Conservation (phyloP, 2,329 filamentous ascomycete genomes). For the Coniochaeta sp. region DNA sequence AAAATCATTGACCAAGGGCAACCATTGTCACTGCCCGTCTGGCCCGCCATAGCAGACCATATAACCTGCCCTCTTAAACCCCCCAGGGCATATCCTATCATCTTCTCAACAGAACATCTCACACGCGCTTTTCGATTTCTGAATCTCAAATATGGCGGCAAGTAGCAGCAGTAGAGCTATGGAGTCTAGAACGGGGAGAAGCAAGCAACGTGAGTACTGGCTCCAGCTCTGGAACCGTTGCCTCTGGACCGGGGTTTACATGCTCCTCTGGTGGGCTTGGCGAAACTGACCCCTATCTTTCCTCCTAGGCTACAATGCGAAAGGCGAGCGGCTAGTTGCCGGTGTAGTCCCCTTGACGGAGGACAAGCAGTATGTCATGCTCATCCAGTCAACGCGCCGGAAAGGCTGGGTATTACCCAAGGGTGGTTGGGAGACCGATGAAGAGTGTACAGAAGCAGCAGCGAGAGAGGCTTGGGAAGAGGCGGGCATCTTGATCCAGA, state of each 20-base stretch:
- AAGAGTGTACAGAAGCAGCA: conserved; percentile 78
- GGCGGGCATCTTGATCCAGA: conserved; percentile 80
- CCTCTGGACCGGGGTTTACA: neutral
- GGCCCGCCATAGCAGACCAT: conserved; percentile 1
- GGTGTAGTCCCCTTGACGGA: conserved; percentile 84
- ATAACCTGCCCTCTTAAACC: neutral
- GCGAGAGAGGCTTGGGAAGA: conserved; percentile 96
- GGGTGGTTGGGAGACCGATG: conserved; percentile 95
- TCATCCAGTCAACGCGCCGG: conserved; percentile 87
- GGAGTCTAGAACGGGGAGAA: conserved; percentile 70
- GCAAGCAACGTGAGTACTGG: conserved; percentile 67
- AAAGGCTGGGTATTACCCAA: conserved; percentile 97
- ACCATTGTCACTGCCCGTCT: conserved; percentile 7
- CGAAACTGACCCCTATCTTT: conserved; percentile 28
- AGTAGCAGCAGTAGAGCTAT: conserved; percentile 40
- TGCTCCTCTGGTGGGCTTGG: conserved; percentile 12
- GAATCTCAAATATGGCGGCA: conserved; percentile 13
- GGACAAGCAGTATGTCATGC: conserved; percentile 80
- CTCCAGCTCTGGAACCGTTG: neutral
- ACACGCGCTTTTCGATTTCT: neutral
- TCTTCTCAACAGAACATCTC: neutral
- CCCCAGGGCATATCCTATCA: neutral
- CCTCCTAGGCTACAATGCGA: conserved; percentile 73
- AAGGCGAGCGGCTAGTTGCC: conserved; percentile 90
- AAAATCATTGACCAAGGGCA: conserved; percentile 9